Conservation (phyloP, 2,329 filamentous ascomycete species). For the Ophiostoma fasciatum region DNA sequence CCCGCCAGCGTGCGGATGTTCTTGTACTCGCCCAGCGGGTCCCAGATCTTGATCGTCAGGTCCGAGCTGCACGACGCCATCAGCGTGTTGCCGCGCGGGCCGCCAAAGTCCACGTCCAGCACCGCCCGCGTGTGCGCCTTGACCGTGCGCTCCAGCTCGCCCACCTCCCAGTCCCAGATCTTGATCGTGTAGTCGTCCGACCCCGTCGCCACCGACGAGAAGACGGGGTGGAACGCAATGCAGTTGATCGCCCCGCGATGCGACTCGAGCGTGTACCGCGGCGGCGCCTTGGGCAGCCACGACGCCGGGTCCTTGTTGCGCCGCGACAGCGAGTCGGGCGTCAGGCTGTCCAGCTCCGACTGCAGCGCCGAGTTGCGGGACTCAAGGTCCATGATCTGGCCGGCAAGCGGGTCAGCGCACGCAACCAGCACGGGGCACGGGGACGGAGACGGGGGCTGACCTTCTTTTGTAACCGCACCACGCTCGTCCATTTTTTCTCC, state of each 20-base stretch:
- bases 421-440: not conserved
- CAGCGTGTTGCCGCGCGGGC: constrained; percentile 63
- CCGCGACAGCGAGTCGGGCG: constrained; percentile 57
- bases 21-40: constrained; percentile 83
- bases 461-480: constrained; percentile 92
- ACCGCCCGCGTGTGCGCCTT: constrained; percentile 88
- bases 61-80: constrained; percentile 76
- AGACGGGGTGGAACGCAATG: constrained; percentile 83
- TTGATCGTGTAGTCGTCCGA: constrained; percentile 92
- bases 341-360: constrained; percentile 70
- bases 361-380: constrained; percentile 58
- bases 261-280: constrained; percentile 69
- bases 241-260: constrained; percentile 72
- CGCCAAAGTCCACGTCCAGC: constrained; percentile 79
- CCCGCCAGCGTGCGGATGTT: constrained; percentile 84
- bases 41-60: constrained; percentile 89
- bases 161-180: constrained; percentile 93
- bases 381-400: constrained; percentile 85
- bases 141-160: constrained; percentile 76
- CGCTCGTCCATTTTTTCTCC: constrained; percentile 98
- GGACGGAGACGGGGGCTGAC: constrained; percentile 24
- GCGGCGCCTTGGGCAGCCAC: constrained; percentile 75
- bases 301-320: constrained; percentile 70
- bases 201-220: constrained; percentile 77
- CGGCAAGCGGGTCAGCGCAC: not conserved